These are phyloP conservation scores for Aspergillus hancockii DNA, from an alignment of 495 filamentous ascomycete species.

Conservation along the genomic window DNA sequence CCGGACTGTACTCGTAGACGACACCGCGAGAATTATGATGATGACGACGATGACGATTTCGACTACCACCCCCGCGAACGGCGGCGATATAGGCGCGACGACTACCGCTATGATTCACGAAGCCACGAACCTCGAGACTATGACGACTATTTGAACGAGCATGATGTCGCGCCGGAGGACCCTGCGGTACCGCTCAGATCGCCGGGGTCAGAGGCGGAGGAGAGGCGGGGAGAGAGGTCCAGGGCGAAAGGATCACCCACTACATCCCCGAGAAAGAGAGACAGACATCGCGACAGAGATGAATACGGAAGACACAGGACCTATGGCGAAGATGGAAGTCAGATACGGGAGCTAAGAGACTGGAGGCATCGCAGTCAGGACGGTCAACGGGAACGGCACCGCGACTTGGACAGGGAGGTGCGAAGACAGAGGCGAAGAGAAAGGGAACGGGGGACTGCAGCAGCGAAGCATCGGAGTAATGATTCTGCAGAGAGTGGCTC, in stretches of 20 bases:
- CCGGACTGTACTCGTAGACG: constrained; percentile 25
- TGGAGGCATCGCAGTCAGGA: constrained; percentile 13
- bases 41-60: constrained; percentile 24
- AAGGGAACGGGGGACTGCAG: constrained; percentile 21
- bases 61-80: constrained; percentile 22
- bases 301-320: constrained; percentile 3
- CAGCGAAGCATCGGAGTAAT: constrained; percentile 40
- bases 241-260: constrained; percentile 12
- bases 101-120: constrained; percentile 15
- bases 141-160: constrained; percentile 11
- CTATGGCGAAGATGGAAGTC: constrained; percentile 10
- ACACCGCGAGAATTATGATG: constrained; percentile 20
- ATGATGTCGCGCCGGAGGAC: constrained; percentile 13
- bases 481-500: constrained; percentile 44
- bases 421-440: constrained; percentile 19
- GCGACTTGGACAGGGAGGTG: constrained; percentile 13
- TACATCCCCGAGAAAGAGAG: constrained; percentile 20
- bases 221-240: constrained; percentile 32
- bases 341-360: constrained; percentile 6
- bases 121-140: neutral
- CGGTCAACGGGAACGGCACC: constrained; percentile 14
- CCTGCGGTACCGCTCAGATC: constrained; percentile 11
- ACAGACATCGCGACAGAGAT: constrained; percentile 19
- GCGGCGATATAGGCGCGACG: constrained; percentile 19
- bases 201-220: constrained; percentile 12